Conservation (phyloP, 345 rosid genomes). For the Eutrema japonicum region DNA sequence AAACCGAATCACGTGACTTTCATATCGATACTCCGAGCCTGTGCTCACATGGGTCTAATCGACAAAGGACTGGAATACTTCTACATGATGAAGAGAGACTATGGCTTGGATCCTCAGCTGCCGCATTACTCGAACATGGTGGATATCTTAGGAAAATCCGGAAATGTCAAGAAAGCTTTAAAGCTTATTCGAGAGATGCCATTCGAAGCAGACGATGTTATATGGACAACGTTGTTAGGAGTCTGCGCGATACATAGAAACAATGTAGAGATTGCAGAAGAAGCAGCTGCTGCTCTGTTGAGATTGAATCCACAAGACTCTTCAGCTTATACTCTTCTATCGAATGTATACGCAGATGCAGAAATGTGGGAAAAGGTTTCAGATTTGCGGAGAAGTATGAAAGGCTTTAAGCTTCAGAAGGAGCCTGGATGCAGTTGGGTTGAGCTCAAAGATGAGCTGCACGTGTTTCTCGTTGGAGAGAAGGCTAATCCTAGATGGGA, state of each 20-base stretch:
- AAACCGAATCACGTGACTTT: constrained; percentile 84
- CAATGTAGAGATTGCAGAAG: constrained; percentile 73
- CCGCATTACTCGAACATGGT: constrained; percentile 94
- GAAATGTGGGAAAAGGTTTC: constrained; percentile 88
- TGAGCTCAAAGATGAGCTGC: constrained; percentile 78
- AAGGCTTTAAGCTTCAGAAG: constrained; percentile 66
- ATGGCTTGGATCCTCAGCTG: constrained; percentile 69
- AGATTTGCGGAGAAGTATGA: constrained; percentile 68
- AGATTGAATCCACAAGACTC: constrained; percentile 75
- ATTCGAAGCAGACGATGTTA: constrained; percentile 73
- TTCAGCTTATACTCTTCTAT: constrained; percentile 74
- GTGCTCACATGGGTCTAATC: constrained; percentile 79
- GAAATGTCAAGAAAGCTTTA: constrained; percentile 59
- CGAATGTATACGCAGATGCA: constrained; percentile 85
- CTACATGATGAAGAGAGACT: constrained; percentile 58
- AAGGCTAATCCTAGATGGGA: constrained; percentile 65
- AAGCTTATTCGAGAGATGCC: constrained; percentile 73
- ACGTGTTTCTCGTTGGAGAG: constrained; percentile 69
- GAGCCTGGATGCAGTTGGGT: constrained; percentile 99
- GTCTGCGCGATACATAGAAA: constrained; percentile 72
- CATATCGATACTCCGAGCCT: constrained; percentile 87
- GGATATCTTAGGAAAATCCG: constrained; percentile 88
- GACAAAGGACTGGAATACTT: constrained; percentile 72
- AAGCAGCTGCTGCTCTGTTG: constrained; percentile 61
- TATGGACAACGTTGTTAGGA: constrained; percentile 86